These are phyloP conservation scores for Cinnamomum micranthum DNA, from an alignment of 164 flowering plant genomes.

Conservation along the genomic window DNA sequence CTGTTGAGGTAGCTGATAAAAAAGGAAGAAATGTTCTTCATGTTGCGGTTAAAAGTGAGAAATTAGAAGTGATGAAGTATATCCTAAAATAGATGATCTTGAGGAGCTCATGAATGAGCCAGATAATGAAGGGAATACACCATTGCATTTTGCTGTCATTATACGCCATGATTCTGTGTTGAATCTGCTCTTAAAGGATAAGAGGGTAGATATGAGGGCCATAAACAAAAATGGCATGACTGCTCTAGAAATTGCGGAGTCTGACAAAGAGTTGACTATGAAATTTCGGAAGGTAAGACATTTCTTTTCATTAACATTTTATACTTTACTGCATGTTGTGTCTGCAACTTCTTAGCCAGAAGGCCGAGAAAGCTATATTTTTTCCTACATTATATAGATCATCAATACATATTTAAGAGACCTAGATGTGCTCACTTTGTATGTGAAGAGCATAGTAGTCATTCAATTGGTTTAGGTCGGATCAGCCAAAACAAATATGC, in stretches of 20 bases:
- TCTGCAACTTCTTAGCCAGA: too few species aligned
- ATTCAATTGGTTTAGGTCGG: too few species aligned
- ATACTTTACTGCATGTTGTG: too few species aligned
- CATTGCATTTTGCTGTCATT: constrained; percentile 20
- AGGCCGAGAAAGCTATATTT: too few species aligned
- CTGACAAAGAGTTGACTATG: constrained; percentile 1
- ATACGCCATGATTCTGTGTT: constrained; percentile 3
- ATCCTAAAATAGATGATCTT: background rate
- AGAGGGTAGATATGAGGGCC: constrained; percentile 3
- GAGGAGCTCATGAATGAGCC: constrained; percentile 1
- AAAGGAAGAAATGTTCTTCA: constrained; percentile 12
- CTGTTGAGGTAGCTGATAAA: background rate
- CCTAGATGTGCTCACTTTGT: too few species aligned
- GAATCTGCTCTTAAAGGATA: background rate
- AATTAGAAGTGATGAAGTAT: background rate
- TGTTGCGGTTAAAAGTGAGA: background rate
- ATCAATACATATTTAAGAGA: too few species aligned
- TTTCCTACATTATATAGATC: too few species aligned
- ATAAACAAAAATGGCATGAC: constrained; percentile 15
- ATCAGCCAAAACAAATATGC: too few species aligned
- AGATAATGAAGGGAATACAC: constrained; percentile 13
- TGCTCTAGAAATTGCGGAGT: constrained; percentile 11
- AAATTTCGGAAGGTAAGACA: background rate
- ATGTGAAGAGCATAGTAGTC: too few species aligned
- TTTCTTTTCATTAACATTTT: background rate